Percentiles rank a stretch among this genome's conserved stretches.
These are phyloP conservation scores for Leccinum fallax DNA, from an alignment of 1,284 basidiomycete genomes.

Conservation along the genomic window DNA sequence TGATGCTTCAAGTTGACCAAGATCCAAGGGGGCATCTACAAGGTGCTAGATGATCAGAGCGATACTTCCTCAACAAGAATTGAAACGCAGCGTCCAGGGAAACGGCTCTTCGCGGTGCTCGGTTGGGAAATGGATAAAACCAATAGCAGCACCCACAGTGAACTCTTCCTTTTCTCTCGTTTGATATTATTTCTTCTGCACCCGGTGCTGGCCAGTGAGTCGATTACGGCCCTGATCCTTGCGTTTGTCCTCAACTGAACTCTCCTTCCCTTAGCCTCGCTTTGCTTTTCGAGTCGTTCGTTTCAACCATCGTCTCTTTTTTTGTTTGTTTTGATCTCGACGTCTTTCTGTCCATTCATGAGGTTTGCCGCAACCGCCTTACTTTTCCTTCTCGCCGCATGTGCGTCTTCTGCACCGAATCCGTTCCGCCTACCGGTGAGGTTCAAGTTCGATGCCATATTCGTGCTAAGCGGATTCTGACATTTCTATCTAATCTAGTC, in stretches of 20 bases:
- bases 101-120: not conserved
- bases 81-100: not conserved
- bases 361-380: not conserved
- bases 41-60: not conserved
- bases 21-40: not conserved
- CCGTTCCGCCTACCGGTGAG: not conserved
- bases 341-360: not conserved
- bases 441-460: not conserved
- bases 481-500: not conserved
- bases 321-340: not conserved
- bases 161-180: not conserved
- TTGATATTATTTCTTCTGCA: not conserved
- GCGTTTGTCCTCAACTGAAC: not conserved
- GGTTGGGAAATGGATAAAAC: not conserved
- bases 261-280: not conserved
- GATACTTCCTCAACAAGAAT: not conserved
- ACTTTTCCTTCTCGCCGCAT: not conserved
- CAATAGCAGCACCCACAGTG: not conserved
- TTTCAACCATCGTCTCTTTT: not conserved
- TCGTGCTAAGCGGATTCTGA: not conserved
- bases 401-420: not conserved
- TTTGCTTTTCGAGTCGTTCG: not conserved
- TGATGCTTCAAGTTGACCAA: not conserved
- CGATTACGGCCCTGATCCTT: not conserved
- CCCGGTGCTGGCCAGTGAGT: constrained; percentile 2